Evolutionary conservation across 805 yeast species (phyloP), one percentile per base, ranked within the genome.

Genomic region (Monosporozyma solicola): DNA sequence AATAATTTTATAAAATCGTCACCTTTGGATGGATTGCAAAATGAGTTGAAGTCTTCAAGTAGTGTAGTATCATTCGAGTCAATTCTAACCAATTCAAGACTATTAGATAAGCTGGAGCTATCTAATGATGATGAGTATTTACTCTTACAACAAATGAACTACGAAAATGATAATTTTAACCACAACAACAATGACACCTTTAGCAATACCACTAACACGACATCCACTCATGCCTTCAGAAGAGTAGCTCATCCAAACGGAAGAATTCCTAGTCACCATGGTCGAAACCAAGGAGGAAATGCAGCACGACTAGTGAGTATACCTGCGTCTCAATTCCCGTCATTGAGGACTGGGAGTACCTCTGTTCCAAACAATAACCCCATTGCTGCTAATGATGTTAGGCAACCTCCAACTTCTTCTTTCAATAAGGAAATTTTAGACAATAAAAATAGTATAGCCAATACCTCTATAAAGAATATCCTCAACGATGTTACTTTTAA

Each of bases 251-350:
- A 41, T 20, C 44, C 16, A 1, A 35, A 35, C n/a, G n/a, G 39
- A n/a, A 35, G 39, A 35, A 15, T 35, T 5, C 16, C 39, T 13
- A 35, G 39, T 15, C 25, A 22, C 16, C 22, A 24, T 11, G 11
- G 15, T 24, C 16, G 16, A 5, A 43, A 15, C 8, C 31, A 22
- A 24, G 31, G 31, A 24, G 10, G 10, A 7, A 43, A 22, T 8
- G 8, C 46, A 11, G 29, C 5, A 24, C 31, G 31, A 9, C 49
- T 54, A 10, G 37, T 64, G 10, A 66, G 69, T 54, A 53, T 63
- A 48, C 72, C 72, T 1, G 72, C 72, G 4, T 61, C 69, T 1
- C 62, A 60, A n/a, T 68, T 68, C 41, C 67, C 64, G 13, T 66
- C 69, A 4, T 50, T 65, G 48, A 55, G 66, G 51, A 53, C 15